These are phyloP conservation scores for Atalantia buxifolia DNA, from an alignment of 345 rosid genomes.

Conservation along the genomic window DNA sequence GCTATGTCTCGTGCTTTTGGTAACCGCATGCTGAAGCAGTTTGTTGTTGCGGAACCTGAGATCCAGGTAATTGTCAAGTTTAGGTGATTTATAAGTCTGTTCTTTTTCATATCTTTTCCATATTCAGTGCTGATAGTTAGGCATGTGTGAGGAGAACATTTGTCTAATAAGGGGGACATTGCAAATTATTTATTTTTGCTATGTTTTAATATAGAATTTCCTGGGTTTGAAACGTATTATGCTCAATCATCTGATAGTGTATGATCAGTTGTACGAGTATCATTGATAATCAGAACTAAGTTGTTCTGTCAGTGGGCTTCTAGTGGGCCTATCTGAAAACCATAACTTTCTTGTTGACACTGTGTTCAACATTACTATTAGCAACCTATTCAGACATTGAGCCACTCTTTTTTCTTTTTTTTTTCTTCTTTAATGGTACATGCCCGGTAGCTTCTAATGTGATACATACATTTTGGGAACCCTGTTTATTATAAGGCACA, in stretches of 20 bases:
- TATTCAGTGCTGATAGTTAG: too few species aligned
- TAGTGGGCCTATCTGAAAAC: background rate
- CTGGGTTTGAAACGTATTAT: background rate
- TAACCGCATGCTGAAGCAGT: conserved; percentile 97
- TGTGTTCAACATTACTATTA: background rate
- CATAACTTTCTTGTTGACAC: background rate
- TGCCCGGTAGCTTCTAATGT: background rate
- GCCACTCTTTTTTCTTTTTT: background rate
- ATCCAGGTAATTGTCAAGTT: conserved; percentile 66
- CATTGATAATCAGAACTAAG: background rate
- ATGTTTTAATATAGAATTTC: background rate
- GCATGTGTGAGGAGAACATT: too few species aligned
- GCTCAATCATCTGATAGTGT: background rate
- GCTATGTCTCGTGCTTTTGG: conserved; percentile 99
- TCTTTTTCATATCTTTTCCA: background rate
- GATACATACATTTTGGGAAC: too few species aligned
- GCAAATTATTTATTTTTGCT: background rate
- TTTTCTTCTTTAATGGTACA: background rate
- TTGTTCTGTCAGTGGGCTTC: background rate
- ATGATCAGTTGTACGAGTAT: background rate
- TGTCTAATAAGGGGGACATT: too few species aligned
- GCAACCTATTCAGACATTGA: background rate
- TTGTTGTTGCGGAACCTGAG: conserved; percentile 96
- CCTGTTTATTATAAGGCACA: too few species aligned
- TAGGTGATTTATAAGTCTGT: background rate